Percentiles rank a stretch among this genome's conserved stretches.
These are phyloP conservation scores for Aspergillus sp. DNA, from an alignment of 2,329 filamentous ascomycete genomes.

Conservation along the genomic window DNA sequence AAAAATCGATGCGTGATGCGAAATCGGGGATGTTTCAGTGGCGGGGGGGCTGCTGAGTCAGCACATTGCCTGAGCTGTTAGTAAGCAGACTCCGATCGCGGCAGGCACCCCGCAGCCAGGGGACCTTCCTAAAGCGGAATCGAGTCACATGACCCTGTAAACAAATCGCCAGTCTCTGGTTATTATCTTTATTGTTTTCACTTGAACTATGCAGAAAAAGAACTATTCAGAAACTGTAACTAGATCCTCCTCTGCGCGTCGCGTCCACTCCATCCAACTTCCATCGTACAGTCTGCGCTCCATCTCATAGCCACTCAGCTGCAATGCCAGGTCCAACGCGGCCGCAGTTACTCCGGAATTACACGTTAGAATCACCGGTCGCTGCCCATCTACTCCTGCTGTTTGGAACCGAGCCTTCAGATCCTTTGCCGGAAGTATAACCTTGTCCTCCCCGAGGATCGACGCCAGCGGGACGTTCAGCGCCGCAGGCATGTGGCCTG, in stretches of 20 bases:
- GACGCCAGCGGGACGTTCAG: constrained; percentile 27
- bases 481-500: constrained; percentile 28
- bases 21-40: too few species aligned
- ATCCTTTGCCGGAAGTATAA: constrained; percentile 8
- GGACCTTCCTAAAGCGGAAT: too few species aligned
- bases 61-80: too few species aligned
- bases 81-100: too few species aligned
- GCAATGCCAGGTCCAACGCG: constrained; percentile 25
- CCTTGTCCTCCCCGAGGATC: constrained; percentile 17
- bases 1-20: neutral
- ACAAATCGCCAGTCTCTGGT: too few species aligned
- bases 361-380: constrained; percentile 25
- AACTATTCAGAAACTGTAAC: neutral
- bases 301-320: constrained; percentile 19
- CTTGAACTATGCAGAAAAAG: too few species aligned
- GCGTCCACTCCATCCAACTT: constrained; percentile 33
- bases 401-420: constrained; percentile 16
- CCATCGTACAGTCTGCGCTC: constrained; percentile 30
- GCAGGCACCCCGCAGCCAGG: too few species aligned
- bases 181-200: too few species aligned
- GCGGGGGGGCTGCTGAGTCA: too few species aligned
- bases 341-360: constrained; percentile 33
- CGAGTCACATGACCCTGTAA: too few species aligned
- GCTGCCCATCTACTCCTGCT: constrained; percentile 16
- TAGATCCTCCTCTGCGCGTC: constrained; percentile 11